Evolutionary conservation across 2,329 filamentous ascomycete genomes (phyloP), one percentile per base, ranked within the genome.

Genomic region (Allantophomopsis lycopodina): DNA sequence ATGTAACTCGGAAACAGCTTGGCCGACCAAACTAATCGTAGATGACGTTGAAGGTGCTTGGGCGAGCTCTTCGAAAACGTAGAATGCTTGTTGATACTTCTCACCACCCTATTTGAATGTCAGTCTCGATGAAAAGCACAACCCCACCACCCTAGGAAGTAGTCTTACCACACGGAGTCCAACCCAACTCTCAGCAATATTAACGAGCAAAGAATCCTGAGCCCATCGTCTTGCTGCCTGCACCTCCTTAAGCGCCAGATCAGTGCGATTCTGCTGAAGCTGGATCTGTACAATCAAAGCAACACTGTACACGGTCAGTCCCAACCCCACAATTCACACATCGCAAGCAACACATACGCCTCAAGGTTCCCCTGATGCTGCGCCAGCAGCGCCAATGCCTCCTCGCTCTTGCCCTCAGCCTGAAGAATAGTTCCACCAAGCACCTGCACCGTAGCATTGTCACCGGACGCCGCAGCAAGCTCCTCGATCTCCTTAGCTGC

Each of bases 51-150:
- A 78, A 2, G 87, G 81, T 20, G 84, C 80, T 56, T 94, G 85
- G 4, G 91, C 89, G 37, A 96, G 75, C 61, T 98, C 91, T 62
- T 96, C 89, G 55, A 86, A 96, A 44, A 96, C 89, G 68, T 98
- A 96, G 63, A 94, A 96, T 14, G 89, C 81, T 55, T 91, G 84
- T 56, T 96, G 91, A 62, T 96, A 96, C 59, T 86, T 91, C 51
- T 94, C 87, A 49, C 88, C 88, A 55, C 89, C 89, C 82, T 94
- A 44, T 28, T 28, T 17, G 16, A 30, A 32, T 20, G 43, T 65
- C 47, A 61, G 54, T 48, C 44, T 40, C 32, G 18, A 17, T 10
- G 12, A 28, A 35, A 32, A 12, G 2, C 18, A 39, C 7, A 28
- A 39, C 23, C 34, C 20, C 23, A 28, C 11, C n/a, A 28, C 7